These are phyloP conservation scores for Grosmannia huntii DNA, from an alignment of 2,329 filamentous ascomycete species.

Conservation along the genomic window DNA sequence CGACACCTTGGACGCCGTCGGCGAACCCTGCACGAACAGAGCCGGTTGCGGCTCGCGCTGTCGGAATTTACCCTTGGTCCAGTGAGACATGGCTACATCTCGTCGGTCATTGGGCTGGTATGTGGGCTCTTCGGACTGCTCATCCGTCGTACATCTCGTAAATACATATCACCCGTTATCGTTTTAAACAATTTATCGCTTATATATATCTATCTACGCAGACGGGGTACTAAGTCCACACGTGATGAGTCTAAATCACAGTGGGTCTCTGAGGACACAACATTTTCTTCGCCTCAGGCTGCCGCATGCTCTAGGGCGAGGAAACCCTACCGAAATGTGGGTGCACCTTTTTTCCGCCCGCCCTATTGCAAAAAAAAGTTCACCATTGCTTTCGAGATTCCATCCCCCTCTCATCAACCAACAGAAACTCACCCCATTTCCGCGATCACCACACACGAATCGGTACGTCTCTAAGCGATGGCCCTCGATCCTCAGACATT, in stretches of 20 bases:
- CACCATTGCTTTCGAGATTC: constrained; percentile 2
- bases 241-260: background rate
- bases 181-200: background rate
- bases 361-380: constrained; percentile 11
- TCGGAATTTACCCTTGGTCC: constrained; percentile 31
- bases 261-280: background rate
- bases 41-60: constrained; percentile 51
- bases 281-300: constrained; percentile 2
- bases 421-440: constrained; percentile 13
- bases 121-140: background rate
- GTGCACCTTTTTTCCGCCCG: constrained; percentile 5
- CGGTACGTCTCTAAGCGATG: constrained; percentile 29
- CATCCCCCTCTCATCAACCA: constrained; percentile 7
- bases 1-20: constrained; percentile 58
- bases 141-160: background rate
- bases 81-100: constrained; percentile 25
- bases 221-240: background rate
- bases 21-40: constrained; percentile 72
- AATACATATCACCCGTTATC: background rate
- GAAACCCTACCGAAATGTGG: constrained; percentile 25
- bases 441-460: constrained; percentile 32
- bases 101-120: background rate
- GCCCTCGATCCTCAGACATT: background rate
- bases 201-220: background rate
- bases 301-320: constrained; percentile 21